phyloP scores from a whole-genome alignment of 257 asterid species.

The Solanum etuberosum region DNA sequence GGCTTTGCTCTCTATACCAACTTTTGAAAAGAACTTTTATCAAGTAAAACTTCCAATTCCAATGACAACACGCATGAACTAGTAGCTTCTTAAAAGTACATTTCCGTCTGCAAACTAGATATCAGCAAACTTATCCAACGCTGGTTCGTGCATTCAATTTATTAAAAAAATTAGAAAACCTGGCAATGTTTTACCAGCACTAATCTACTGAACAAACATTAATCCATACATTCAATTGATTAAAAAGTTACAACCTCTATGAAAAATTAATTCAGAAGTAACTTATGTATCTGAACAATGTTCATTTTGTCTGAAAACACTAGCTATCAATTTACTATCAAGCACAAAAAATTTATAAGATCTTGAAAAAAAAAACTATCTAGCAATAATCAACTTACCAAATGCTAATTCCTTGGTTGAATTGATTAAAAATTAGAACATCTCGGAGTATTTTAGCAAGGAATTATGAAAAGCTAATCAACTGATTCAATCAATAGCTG shows the following conservation, averaged over 20 bases:
- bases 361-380: not conserved
- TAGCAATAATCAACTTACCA: not conserved
- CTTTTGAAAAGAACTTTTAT: not conserved
- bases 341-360: not conserved
- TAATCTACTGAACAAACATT: not conserved
- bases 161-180: not conserved
- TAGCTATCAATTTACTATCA: not conserved
- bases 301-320: not conserved
- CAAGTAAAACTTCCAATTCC: not conserved
- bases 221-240: not conserved
- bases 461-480: not conserved
- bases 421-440: not conserved
- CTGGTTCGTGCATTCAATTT: not conserved
- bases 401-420: not conserved
- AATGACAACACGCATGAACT: not conserved
- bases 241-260: not conserved
- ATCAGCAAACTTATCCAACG: not conserved
- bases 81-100: not conserved
- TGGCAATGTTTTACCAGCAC: not conserved
- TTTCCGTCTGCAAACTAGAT: not conserved
- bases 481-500: not conserved
- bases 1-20: not conserved
- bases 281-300: not conserved
- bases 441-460: not conserved
- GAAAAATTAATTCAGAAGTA: not conserved